Evolutionary conservation across 1,284 basidiomycete genomes (phyloP).

Genomic region (Cutaneotrichosporon arboriforme): DNA sequence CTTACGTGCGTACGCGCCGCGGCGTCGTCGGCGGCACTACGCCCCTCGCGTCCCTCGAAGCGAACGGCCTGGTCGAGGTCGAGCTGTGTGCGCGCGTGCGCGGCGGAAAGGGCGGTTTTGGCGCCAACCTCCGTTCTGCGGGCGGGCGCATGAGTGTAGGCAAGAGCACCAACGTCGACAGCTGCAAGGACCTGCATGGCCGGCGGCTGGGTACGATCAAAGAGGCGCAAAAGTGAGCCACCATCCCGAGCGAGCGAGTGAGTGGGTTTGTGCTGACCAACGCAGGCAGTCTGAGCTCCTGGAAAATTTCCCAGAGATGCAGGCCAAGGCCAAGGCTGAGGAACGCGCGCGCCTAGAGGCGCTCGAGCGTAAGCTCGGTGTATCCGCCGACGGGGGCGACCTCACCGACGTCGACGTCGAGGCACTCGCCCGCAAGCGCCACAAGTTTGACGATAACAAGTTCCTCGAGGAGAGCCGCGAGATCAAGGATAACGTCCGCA

Average conservation of each 20-base stretch:
- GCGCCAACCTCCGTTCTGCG: constrained; percentile 89
- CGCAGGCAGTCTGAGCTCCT: constrained; percentile 85
- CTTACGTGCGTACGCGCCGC: constrained; percentile 37
- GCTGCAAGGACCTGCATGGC: constrained; percentile 87
- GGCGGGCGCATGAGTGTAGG: constrained; percentile 95
- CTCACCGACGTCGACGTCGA: constrained; percentile 51
- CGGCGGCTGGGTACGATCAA: constrained; percentile 87
- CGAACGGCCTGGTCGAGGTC: constrained; percentile 25
- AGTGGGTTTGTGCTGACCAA: too few relatives aligned
- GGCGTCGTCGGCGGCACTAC: constrained; percentile 20
- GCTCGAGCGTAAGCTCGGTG: constrained; percentile 73
- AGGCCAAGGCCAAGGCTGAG: constrained; percentile 70
- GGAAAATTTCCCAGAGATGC: constrained; percentile 73
- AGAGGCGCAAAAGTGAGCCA: constrained; percentile 78
- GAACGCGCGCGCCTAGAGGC: constrained; percentile 79
- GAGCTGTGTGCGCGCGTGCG: constrained; percentile 53
- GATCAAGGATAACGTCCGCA: constrained; percentile 86
- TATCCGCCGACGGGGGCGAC: constrained; percentile 48
- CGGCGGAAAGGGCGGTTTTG: constrained; percentile 97
- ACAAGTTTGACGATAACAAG: constrained; percentile 84
- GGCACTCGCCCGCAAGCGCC: constrained; percentile 64
- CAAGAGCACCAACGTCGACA: constrained; percentile 92
- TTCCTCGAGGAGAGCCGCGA: constrained; percentile 89
- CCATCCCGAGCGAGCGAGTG: not conserved
- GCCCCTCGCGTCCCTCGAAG: constrained; percentile 18